phyloP scores from a whole-genome alignment of 2,329 filamentous ascomycete genomes.

The Chalara sp. region DNA sequence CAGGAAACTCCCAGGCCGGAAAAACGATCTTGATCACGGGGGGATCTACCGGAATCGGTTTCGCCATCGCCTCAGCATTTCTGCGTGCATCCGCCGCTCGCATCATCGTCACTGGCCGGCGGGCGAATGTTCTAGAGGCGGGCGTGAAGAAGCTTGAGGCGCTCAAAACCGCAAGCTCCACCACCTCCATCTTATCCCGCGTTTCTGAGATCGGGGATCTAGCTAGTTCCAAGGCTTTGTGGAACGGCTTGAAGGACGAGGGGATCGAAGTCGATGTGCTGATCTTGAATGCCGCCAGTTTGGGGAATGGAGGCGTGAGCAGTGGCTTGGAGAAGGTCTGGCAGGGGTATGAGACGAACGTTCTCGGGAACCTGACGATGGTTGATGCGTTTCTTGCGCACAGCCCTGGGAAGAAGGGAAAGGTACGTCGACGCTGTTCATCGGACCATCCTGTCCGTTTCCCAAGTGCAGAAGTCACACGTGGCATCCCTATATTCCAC shows the following conservation, averaged over 20 bases:
- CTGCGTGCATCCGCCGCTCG: constrained; percentile 18
- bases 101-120: constrained; percentile 22
- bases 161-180: background rate
- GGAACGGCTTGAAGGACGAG: background rate
- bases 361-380: background rate
- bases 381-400: background rate
- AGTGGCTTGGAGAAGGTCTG: background rate
- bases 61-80: constrained; percentile 8
- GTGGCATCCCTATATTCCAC: too few species aligned
- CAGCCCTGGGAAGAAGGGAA: background rate
- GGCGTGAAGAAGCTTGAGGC: background rate
- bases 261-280: background rate
- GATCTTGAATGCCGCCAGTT: background rate
- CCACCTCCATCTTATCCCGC: background rate
- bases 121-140: background rate
- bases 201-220: background rate
- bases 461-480: too few species aligned
- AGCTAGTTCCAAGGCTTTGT: background rate
- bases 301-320: background rate
- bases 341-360: background rate
- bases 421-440: background rate
- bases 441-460: too few species aligned
- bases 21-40: constrained; percentile 11
- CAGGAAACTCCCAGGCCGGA: constrained; percentile 6
- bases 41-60: constrained; percentile 15